phyloP scores from a whole-genome alignment of 257 asterid genomes.

The Gentiana macrophylla region DNA sequence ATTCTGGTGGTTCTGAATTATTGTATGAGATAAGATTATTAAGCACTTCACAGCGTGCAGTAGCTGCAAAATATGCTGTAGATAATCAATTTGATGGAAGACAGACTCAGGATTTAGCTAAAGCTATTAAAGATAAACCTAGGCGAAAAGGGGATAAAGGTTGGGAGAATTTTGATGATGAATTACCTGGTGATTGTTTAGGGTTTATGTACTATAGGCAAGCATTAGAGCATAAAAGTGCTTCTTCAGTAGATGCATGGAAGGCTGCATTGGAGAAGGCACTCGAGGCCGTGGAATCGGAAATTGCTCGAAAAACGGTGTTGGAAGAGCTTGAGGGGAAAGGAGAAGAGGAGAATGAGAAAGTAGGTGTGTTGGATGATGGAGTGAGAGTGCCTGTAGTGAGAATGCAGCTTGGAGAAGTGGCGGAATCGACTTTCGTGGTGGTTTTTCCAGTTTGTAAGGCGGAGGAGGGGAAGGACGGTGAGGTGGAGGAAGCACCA shows the following conservation, averaged over 20 bases:
- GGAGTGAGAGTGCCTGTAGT: constrained; percentile 62
- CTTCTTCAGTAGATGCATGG: constrained; percentile 32
- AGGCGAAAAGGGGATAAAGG: constrained; percentile 62
- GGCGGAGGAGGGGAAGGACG: constrained; percentile 42
- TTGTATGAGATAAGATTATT: constrained; percentile 62
- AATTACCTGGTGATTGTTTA: constrained; percentile 83
- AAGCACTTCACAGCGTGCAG: constrained; percentile 43
- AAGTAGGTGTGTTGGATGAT: constrained; percentile 9
- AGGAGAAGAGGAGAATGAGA: constrained; percentile 15
- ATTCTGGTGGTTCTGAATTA: constrained; percentile 39
- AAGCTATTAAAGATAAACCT: constrained; percentile 69
- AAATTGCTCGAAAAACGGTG: constrained; percentile 33
- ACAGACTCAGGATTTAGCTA: constrained; percentile 50
- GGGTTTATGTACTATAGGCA: constrained; percentile 58
- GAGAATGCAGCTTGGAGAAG: constrained; percentile 75
- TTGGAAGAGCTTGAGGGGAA: constrained; percentile 35
- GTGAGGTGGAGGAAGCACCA: constrained; percentile 76
- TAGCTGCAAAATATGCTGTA: constrained; percentile 44
- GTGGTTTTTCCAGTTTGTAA: constrained; percentile 73
- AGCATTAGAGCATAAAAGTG: constrained; percentile 54
- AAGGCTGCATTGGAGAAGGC: constrained; percentile 40
- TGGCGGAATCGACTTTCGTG: constrained; percentile 55
- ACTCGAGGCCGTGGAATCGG: constrained; percentile 49
- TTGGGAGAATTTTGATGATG: constrained; percentile 45
- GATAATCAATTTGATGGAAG: constrained; percentile 31